Base-by-base conservation (phyloP, 148 eudicot genomes). In the Rhododendron griersonianum region DNA sequence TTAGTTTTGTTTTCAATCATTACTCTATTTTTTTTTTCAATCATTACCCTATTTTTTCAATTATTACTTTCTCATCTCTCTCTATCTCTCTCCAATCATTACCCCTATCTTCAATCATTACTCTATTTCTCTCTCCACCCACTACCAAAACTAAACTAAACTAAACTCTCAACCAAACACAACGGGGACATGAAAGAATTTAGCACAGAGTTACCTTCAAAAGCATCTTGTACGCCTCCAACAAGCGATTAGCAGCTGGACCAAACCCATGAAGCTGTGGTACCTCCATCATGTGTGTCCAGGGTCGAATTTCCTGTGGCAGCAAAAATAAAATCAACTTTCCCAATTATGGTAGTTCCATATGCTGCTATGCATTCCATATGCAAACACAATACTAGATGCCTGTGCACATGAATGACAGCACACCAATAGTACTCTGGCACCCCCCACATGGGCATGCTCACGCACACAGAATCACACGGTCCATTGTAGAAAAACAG, bases 251-350 rank as follows among this genome's bases (percentile, higher is more conserved):
- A 84, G 99, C 99, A 89, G 99, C 98, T 78, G 99, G 99, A 45
- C 99, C 98, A 91, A 96, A 95, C 30, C 99, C 99, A 90, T 96
- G 98, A 87, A 95, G 96, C 90, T 96, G 99, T 23, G 99, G 99
- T 41, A 96, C 99, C 91, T 96, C 99, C 99, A 96, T 96, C 99
- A 96, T 96, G 89, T 95, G 99, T 37, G 99, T 96, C 98, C 99
- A 96, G 13, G 99, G 99, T 59, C 99, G 98, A 87, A 95, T 94
- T 90, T 95, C 98, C 98, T 96, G 86, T 78, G 86, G 85, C 86
- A 79, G 39, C n/a, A 37, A 86, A 19, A 84, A 10, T 14, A 3
- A 39, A 37, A 30, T 33, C 33, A 11, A 25, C 28, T 82, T 47
- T 11, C 44, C 53, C 13, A 82, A 41, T 25, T 28, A 69, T 45